Evolutionary conservation across 108 stramenopile species (phyloP).

Genomic region (Discostella pseudostelligera): DNA sequence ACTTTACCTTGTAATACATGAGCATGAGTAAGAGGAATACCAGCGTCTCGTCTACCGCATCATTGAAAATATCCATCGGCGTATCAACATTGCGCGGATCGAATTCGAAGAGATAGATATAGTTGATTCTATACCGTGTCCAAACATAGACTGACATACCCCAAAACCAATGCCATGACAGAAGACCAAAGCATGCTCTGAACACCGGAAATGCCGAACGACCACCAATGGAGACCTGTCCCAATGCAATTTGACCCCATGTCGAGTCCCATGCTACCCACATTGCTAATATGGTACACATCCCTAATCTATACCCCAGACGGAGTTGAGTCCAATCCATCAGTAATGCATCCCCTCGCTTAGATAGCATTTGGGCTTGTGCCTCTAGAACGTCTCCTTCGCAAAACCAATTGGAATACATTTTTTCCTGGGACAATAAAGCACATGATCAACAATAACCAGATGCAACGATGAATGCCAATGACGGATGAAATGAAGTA

Average conservation of each 20-base stretch:
- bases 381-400: slow-evolving; percentile 83
- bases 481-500: slow-evolving; percentile 1
- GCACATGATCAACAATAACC: neutral
- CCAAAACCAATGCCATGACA: slow-evolving; percentile 94
- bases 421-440: slow-evolving; percentile 40
- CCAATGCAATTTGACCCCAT: slow-evolving; percentile 69
- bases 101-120: slow-evolving; percentile 89
- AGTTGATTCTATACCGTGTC: slow-evolving; percentile 84
- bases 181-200: slow-evolving; percentile 85
- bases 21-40: slow-evolving; percentile 73
- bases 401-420: slow-evolving; percentile 87
- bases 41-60: slow-evolving; percentile 81
- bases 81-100: slow-evolving; percentile 76
- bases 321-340: slow-evolving; percentile 92
- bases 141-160: slow-evolving; percentile 84
- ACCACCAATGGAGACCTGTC: slow-evolving; percentile 76
- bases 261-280: slow-evolving; percentile 96
- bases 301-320: slow-evolving; percentile 88
- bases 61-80: slow-evolving; percentile 77
- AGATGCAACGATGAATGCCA: neutral
- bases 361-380: slow-evolving; percentile 84
- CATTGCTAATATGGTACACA: slow-evolving; percentile 83
- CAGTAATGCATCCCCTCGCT: slow-evolving; percentile 85
- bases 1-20: slow-evolving; percentile 65
- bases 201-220: slow-evolving; percentile 89